Percentiles rank a stretch among this genome's conserved stretches.
phyloP scores from a whole-genome alignment of 2,329 filamentous ascomycete species.

The Tolypocladium capitatum region DNA sequence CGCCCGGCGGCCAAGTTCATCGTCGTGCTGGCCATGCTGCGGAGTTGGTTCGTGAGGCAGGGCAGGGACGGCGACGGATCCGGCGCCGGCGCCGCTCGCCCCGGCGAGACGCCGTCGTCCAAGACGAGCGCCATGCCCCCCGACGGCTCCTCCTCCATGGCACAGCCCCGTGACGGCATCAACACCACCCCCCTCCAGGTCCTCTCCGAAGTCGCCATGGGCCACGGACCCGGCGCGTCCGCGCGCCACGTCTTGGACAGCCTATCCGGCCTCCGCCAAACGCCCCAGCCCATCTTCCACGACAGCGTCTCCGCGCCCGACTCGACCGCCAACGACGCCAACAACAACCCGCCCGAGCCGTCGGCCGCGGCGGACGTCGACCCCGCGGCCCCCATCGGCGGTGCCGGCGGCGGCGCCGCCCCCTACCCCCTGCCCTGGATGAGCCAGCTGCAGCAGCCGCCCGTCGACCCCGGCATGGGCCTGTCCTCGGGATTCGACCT shows the following conservation, averaged over 20 bases:
- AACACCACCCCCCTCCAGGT: constrained; percentile 44
- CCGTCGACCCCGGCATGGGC: constrained; percentile 4
- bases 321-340: background rate
- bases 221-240: constrained; percentile 18
- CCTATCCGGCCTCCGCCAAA: constrained; percentile 10
- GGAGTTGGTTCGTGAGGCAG: constrained; percentile 52
- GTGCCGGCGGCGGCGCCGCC: constrained; percentile 5
- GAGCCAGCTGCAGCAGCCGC: constrained; percentile 4
- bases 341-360: background rate
- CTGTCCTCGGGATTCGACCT: constrained; percentile 16
- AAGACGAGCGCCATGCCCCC: background rate
- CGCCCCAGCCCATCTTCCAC: constrained; percentile 25
- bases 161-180: constrained; percentile 15
- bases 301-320: constrained; percentile 5
- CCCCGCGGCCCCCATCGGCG: background rate
- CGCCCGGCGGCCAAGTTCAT: constrained; percentile 58
- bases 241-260: constrained; percentile 8
- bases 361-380: background rate
- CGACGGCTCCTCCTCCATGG: background rate
- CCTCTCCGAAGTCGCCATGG: constrained; percentile 42
- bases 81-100: constrained; percentile 4
- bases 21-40: constrained; percentile 56
- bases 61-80: constrained; percentile 13
- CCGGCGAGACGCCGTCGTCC: background rate
- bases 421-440: constrained; percentile 4